Conservation (phyloP, 108 stramenopile genomes). For the Pseudonitzschia multistriata region DNA sequence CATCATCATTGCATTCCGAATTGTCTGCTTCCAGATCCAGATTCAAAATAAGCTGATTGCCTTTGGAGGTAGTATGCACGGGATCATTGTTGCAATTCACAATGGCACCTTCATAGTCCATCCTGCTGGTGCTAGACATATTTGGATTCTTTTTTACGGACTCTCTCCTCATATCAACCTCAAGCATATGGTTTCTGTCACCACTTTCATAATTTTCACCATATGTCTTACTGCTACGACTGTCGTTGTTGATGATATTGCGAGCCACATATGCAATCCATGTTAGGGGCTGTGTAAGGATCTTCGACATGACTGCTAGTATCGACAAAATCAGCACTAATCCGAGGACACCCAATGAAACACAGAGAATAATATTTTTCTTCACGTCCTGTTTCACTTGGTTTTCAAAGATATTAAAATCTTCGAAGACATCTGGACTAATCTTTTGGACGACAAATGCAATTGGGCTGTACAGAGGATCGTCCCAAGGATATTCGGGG, state of each 20-base stretch:
- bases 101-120: neutral
- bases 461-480: neutral
- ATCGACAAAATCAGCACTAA: slow-evolving; percentile 37
- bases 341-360: slow-evolving; percentile 32
- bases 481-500: neutral
- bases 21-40: neutral
- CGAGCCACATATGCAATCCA: slow-evolving; percentile 47
- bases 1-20: neutral
- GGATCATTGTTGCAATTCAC: neutral
- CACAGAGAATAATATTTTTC: slow-evolving; percentile 30
- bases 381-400: slow-evolving; percentile 31
- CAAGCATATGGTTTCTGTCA: neutral
- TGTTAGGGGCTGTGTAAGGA: slow-evolving; percentile 43
- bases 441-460: slow-evolving; percentile 10
- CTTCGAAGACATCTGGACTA: slow-evolving; percentile 3
- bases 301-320: slow-evolving; percentile 26
- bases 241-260: slow-evolving; percentile 35
- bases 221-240: neutral
- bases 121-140: neutral
- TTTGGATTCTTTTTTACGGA: neutral
- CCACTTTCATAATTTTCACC: neutral
- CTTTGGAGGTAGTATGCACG: neutral
- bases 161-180: neutral
- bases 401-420: slow-evolving; percentile 12
- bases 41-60: neutral